phyloP scores from a whole-genome alignment of 1,139 yeast genomes.

The Pichia sp. region DNA sequence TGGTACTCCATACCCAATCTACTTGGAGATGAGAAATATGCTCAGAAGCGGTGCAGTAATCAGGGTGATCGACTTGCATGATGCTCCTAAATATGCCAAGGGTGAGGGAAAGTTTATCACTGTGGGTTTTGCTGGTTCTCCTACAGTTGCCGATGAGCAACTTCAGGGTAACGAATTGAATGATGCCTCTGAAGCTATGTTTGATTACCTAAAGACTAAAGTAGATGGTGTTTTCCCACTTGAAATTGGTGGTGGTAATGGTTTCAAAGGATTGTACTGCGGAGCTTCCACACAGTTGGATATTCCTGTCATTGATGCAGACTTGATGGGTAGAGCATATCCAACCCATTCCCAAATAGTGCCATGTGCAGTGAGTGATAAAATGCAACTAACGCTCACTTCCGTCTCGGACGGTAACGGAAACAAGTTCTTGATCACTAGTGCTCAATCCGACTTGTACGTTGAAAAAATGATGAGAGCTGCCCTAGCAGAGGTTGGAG shows the following conservation, averaged over 20 bases:
- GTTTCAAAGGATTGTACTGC: neutral
- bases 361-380: neutral
- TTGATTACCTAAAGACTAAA: neutral
- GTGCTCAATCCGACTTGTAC: neutral
- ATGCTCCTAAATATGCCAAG: neutral
- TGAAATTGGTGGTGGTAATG: constrained; percentile 4
- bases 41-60: neutral
- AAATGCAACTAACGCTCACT: neutral
- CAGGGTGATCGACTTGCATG: neutral
- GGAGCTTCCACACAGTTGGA: neutral
- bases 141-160: constrained; percentile 1
- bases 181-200: neutral
- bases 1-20: neutral
- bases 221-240: neutral
- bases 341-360: neutral
- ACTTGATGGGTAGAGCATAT: constrained; percentile 4
- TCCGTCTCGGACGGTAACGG: constrained; percentile 2
- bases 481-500: neutral
- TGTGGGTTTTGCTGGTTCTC: neutral
- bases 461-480: neutral
- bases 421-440: neutral
- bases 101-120: neutral
- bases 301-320: neutral
- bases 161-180: constrained; percentile 1
- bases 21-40: neutral